Conservation (phyloP, 2,329 filamentous ascomycete genomes). For the Thielaviopsis musarum region DNA sequence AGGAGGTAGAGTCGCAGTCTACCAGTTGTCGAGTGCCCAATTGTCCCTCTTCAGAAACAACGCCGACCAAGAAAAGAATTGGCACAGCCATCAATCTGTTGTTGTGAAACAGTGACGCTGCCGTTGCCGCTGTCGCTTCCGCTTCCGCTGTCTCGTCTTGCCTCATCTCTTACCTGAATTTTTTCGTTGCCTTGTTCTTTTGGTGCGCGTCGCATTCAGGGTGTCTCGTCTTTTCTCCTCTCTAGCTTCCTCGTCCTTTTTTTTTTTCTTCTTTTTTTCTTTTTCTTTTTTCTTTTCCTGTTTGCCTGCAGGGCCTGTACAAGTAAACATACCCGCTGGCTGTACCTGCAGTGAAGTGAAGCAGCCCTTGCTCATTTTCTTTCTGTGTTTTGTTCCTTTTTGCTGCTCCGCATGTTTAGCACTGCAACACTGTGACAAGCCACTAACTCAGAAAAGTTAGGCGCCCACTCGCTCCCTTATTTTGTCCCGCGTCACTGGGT, state of each 20-base stretch:
- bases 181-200: no score
- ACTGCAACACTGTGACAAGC: background rate
- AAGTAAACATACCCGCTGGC: background rate
- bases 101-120: background rate
- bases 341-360: background rate
- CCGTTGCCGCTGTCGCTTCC: background rate
- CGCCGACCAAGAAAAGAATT: background rate
- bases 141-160: background rate
- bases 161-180: background rate
- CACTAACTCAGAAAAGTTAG: background rate
- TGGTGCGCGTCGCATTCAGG: no score
- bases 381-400: constrained; percentile 13
- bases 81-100: background rate
- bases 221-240: no score
- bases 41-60: background rate
- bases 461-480: background rate
- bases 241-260: no score
- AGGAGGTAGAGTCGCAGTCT: background rate
- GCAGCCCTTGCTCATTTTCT: background rate
- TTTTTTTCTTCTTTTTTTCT: no score
- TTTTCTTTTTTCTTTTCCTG: no score
- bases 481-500: background rate
- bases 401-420: constrained; percentile 16
- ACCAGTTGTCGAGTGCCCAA: background rate
- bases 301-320: no score